phyloP scores from a whole-genome alignment of 2,329 filamentous ascomycete species.

The Diaporthe sp. region DNA sequence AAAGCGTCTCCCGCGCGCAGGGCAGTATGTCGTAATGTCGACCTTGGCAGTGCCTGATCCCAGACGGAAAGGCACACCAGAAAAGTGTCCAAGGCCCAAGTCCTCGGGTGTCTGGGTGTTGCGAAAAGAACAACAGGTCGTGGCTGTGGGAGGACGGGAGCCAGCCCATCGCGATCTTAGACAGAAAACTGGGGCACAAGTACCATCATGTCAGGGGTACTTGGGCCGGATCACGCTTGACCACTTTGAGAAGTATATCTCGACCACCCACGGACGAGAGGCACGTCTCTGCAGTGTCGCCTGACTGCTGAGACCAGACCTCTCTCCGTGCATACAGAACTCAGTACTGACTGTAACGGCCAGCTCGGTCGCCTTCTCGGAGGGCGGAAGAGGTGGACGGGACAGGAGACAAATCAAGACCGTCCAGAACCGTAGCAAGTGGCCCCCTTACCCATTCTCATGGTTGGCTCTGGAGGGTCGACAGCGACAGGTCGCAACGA shows the following conservation, averaged over 20 bases:
- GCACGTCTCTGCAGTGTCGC: not conserved
- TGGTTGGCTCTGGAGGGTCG: slow-evolving; percentile 14
- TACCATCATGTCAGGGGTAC: slow-evolving; percentile 36
- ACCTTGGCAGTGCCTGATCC: slow-evolving; percentile 31
- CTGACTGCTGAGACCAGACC: not conserved
- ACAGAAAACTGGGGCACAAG: slow-evolving; percentile 31
- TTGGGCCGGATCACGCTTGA: slow-evolving; percentile 28
- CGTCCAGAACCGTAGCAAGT: slow-evolving; percentile 11
- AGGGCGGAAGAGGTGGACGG: not conserved
- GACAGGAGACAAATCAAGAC: not conserved
- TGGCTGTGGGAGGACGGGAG: slow-evolving; percentile 27
- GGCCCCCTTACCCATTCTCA: not conserved
- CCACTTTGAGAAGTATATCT: slow-evolving; percentile 33
- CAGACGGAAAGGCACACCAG: not conserved
- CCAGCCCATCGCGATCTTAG: slow-evolving; percentile 37
- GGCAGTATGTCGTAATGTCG: slow-evolving; percentile 31
- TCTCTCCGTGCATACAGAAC: not conserved
- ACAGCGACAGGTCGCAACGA: slow-evolving; percentile 23
- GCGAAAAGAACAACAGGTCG: slow-evolving; percentile 26
- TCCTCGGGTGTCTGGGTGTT: slow-evolving; percentile 23
- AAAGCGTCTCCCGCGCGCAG: slow-evolving; percentile 29
- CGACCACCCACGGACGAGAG: not conserved
- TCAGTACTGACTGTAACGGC: not conserved
- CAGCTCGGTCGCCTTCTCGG: not conserved
- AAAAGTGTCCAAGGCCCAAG: slow-evolving; percentile 29